Conservation (phyloP, 2,329 filamentous ascomycete genomes). For the Nakataea oryzae region DNA sequence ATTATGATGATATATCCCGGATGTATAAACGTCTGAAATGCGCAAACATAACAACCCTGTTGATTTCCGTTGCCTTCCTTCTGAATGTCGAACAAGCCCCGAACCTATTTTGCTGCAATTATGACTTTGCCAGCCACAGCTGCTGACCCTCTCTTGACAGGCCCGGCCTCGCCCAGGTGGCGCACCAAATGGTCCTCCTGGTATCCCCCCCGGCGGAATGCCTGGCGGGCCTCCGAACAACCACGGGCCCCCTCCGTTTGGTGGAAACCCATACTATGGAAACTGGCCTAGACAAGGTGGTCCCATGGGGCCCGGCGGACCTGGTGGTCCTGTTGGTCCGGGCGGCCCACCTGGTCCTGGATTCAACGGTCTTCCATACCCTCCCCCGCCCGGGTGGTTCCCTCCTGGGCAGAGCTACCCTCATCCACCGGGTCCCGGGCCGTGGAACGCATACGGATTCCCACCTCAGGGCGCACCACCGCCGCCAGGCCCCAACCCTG, state of each 20-base stretch:
- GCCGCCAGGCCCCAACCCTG: conserved; percentile 15
- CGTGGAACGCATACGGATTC: conserved; percentile 48
- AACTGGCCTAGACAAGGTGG: conserved; percentile 10
- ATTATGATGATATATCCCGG: conserved; percentile 91
- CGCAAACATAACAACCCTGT: conserved; percentile 75
- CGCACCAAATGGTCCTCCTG: conserved; percentile 14
- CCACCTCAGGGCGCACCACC: conserved; percentile 35
- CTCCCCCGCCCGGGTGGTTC: conserved; percentile 69
- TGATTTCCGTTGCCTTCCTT: conserved; percentile 99
- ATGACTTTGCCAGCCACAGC: not conserved
- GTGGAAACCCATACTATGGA: conserved; percentile 2
- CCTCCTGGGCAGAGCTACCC: conserved; percentile 62
- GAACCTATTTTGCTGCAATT: conserved; percentile 1
- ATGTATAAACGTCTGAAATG: conserved; percentile 94
- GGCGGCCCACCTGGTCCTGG: conserved; percentile 16
- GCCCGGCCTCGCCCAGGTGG: conserved; percentile 7
- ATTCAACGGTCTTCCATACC: conserved; percentile 63
- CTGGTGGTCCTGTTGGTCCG: conserved; percentile 11
- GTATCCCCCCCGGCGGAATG: conserved; percentile 3
- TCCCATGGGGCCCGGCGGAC: not conserved
- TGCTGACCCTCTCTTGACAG: conserved; percentile 7
- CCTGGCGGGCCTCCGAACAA: not conserved
- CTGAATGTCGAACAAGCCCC: conserved; percentile 48
- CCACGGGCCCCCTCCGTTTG: not conserved
- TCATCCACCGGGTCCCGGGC: conserved; percentile 50